Percentiles rank a stretch among this genome's conserved stretches.
Evolutionary conservation across 2,329 filamentous ascomycete genomes (phyloP).

Genomic region (Berkeleyomyces basicola): DNA sequence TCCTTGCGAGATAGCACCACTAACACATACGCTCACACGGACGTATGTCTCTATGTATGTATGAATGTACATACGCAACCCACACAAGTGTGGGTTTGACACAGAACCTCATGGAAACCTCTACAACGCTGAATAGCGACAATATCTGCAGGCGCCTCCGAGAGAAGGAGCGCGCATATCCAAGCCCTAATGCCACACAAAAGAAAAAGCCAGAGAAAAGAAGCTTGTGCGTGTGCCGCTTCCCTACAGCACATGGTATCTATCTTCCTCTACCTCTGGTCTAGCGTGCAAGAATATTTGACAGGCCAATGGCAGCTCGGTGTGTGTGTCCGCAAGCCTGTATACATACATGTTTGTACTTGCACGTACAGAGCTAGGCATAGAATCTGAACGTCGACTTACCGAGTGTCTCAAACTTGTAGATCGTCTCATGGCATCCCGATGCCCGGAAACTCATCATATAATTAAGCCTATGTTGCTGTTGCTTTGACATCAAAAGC

Average conservation of each 20-base stretch:
- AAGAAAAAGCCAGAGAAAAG: too few relatives aligned
- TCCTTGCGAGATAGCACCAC: not conserved
- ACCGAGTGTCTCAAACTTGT: not conserved
- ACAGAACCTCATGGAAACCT: not conserved
- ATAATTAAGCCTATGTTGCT: not conserved
- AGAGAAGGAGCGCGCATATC: not conserved
- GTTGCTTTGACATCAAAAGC: not conserved
- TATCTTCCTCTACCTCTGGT: too few relatives aligned
- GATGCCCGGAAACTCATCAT: not conserved
- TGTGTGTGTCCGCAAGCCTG: too few relatives aligned
- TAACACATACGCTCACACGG: not conserved
- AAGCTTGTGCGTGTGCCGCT: too few relatives aligned
- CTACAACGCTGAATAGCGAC: not conserved
- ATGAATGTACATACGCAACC: not conserved
- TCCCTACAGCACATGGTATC: too few relatives aligned
- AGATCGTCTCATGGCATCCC: not conserved
- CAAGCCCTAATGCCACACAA: not conserved
- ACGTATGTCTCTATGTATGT: too few relatives aligned
- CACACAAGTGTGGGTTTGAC: not conserved
- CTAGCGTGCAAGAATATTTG: too few relatives aligned
- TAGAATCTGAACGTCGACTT: too few relatives aligned
- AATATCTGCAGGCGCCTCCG: not conserved
- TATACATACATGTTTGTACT: too few relatives aligned
- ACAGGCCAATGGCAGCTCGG: too few relatives aligned
- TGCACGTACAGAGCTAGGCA: too few relatives aligned